These are phyloP conservation scores for Colletotrichum cereale DNA, from an alignment of 2,329 filamentous ascomycete species.

Conservation along the genomic window DNA sequence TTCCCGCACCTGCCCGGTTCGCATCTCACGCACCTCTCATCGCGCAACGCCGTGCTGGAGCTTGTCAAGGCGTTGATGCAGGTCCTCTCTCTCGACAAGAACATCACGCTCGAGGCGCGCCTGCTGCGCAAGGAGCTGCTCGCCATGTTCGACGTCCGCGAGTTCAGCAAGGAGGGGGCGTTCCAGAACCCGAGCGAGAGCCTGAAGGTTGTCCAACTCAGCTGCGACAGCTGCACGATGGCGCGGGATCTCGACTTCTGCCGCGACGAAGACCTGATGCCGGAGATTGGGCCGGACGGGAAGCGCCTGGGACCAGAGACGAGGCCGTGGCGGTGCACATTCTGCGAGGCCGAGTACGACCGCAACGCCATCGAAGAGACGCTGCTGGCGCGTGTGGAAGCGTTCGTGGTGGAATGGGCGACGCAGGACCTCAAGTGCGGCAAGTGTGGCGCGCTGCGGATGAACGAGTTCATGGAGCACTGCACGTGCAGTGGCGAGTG, in stretches of 20 bases:
- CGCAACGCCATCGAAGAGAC: constrained; percentile 86
- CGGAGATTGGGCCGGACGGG: constrained; percentile 52
- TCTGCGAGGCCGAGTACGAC: constrained; percentile 82
- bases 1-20: constrained; percentile 86
- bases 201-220: constrained; percentile 79
- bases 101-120: constrained; percentile 88
- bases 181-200: constrained; percentile 88
- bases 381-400: constrained; percentile 82
- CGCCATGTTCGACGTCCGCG: constrained; percentile 90
- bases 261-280: constrained; percentile 85
- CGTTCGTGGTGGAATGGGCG: constrained; percentile 81
- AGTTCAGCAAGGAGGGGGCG: constrained; percentile 89
- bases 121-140: constrained; percentile 91
- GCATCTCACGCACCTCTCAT: constrained; percentile 64
- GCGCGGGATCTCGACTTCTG: constrained; percentile 92
- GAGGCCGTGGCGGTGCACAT: constrained; percentile 79
- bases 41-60: constrained; percentile 72
- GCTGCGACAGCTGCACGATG: constrained; percentile 92
- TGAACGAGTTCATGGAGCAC: constrained; percentile 97
- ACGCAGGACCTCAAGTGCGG: constrained; percentile 90
- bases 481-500: constrained; percentile 93
- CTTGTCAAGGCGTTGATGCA: constrained; percentile 95
- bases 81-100: constrained; percentile 89
- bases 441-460: constrained; percentile 77
- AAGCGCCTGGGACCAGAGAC: constrained; percentile 45